Evolutionary conservation across 108 stramenopile species (phyloP).

Genomic region (Nitzschia sp.): DNA sequence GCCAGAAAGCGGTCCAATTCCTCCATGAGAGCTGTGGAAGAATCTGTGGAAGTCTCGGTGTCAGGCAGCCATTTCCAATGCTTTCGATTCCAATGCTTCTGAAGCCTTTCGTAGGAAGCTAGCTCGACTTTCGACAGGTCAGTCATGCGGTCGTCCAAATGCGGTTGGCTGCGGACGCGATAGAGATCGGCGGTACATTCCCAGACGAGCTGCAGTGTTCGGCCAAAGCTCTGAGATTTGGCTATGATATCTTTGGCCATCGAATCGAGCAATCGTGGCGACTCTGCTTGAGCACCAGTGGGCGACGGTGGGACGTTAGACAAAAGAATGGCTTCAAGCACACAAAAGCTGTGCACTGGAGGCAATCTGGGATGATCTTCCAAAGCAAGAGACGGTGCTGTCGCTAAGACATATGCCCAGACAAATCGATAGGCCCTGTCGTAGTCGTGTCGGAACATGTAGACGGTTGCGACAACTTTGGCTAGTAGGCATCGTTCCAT

Average conservation of each 20-base stretch:
- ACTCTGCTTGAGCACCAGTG: neutral
- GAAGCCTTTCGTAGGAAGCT: slow-evolving; percentile 21
- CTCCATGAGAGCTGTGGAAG: neutral
- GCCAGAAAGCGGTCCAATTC: neutral
- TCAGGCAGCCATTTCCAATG: neutral
- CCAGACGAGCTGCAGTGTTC: neutral
- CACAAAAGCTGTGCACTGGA: slow-evolving; percentile 71
- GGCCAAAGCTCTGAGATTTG: neutral
- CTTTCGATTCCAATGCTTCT: neutral
- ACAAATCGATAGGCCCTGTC: slow-evolving; percentile 48
- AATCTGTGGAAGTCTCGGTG: neutral
- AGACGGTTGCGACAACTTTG: slow-evolving; percentile 46
- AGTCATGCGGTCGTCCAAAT: slow-evolving; percentile 60
- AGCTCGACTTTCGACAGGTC: slow-evolving; percentile 60
- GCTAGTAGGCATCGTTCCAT: slow-evolving; percentile 62
- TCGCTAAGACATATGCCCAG: slow-evolving; percentile 56
- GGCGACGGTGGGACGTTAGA: neutral
- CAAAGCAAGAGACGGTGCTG: slow-evolving; percentile 43
- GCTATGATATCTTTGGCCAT: neutral
- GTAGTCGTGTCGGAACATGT: slow-evolving; percentile 41
- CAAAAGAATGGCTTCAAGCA: slow-evolving; percentile 64
- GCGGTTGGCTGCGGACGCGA: slow-evolving; percentile 25
- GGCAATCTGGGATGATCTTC: slow-evolving; percentile 65
- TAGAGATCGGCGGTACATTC: slow-evolving; percentile 45
- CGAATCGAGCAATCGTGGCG: neutral